Evolutionary conservation across 306 rosid species (phyloP), one percentile per base, ranked within the genome.

Genomic region (Vicia villosa): DNA sequence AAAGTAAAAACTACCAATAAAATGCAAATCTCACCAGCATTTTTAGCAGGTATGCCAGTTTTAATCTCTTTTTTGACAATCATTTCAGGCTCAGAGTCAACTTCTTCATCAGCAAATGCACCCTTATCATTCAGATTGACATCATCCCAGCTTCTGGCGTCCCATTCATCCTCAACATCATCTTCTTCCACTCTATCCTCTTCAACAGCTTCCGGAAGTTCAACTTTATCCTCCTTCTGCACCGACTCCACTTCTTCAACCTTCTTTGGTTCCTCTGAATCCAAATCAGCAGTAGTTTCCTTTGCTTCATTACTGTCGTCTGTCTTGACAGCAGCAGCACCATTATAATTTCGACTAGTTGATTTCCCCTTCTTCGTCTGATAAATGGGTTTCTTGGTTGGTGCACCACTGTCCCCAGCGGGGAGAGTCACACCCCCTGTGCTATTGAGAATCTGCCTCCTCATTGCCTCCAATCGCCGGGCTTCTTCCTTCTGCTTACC

Each of bases 111-210:
- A 43, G 90, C 96, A 82, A 94, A 94, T 19, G 97, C 87, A 10
- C 84, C 69, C 19, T 72, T 87, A 19, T 81, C 74, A 62, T 84
- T 84, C 50, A 94, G 81, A 77, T 84, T 84, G 76, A 91, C 87
- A 75, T 94, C 97, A 69, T 91, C 97, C 96, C 96, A 94, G 82
- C 96, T 91, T 90, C 89, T 94, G 38, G 88, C 89, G 69, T 94
- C 99, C 99, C 97, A 94, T 68, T 91, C 96, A 68, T 88, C 98
- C 75, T 86, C 97, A 26, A 67, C 92, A 0, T 83, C 97, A 3
- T 90, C 98, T 22, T 85, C 92, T 79, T 85, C 90, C 28, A 68
- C 60, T 38, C 46, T 89, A 76, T 79, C 77, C 47, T 88, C 96
- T 68, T 83, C 81, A 49, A 66, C 84, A 66, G 80, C 77, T 75